Evolutionary conservation across 148 eudicot species (phyloP).

Genomic region (Selenicereus undatus): DNA sequence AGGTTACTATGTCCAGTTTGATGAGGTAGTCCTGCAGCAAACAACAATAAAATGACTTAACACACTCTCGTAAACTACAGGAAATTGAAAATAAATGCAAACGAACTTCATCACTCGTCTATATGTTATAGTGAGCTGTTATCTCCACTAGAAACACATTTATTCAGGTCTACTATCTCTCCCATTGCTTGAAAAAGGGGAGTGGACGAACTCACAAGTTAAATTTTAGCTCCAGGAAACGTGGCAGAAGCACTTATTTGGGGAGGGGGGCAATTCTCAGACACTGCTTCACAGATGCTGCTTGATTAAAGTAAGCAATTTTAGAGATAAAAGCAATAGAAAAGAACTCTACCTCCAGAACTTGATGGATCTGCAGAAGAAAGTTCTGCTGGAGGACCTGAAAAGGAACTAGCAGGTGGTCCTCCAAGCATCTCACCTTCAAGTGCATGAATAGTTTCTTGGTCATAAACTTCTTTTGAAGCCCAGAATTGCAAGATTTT

Average conservation of each 20-base stretch:
- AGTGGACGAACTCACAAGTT: too few species aligned
- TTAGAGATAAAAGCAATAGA: conserved; percentile 1
- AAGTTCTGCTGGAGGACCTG: conserved; percentile 50
- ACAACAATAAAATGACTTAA: not conserved
- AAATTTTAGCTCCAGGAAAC: not conserved
- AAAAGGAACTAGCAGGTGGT: conserved; percentile 41
- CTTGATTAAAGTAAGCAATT: not conserved
- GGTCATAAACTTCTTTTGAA: conserved; percentile 93
- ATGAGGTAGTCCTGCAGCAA: conserved; percentile 40
- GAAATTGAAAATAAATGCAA: not conserved
- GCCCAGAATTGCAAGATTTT: conserved; percentile 97
- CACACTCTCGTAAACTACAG: not conserved
- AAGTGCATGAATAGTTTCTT: conserved; percentile 63
- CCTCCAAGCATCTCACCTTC: conserved; percentile 91
- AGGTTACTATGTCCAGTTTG: conserved; percentile 40
- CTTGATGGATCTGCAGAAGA: conserved; percentile 43
- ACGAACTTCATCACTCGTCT: not conserved
- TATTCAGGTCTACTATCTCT: not conserved
- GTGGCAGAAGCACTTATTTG: not conserved
- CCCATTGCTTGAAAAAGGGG: too few species aligned
- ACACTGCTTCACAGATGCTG: not conserved
- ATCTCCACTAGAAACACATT: not conserved
- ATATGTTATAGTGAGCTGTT: not conserved
- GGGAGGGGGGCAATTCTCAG: not conserved
- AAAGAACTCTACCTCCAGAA: conserved; percentile 34